These are phyloP conservation scores for Xylariaceae sp. DNA, from an alignment of 2,329 filamentous ascomycete genomes.

Conservation along the genomic window DNA sequence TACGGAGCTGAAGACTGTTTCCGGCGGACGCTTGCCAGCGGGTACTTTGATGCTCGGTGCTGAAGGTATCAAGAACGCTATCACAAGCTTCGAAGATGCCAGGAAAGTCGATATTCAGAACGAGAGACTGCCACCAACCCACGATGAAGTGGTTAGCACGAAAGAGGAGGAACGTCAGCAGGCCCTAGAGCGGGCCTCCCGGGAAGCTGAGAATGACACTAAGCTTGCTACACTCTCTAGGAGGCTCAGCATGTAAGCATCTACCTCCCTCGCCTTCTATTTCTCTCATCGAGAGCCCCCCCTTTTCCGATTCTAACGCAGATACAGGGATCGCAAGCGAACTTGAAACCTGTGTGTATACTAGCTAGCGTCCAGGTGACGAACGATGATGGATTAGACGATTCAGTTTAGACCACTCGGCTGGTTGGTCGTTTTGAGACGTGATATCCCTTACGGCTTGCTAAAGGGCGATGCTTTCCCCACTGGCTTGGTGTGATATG, in stretches of 20 bases:
- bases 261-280: not conserved
- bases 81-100: conserved; percentile 93
- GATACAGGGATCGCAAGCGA: conserved; percentile 34
- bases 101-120: conserved; percentile 96
- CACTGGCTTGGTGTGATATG: conserved; percentile 18
- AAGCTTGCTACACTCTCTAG: conserved; percentile 81
- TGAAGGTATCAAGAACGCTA: conserved; percentile 97
- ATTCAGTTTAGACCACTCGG: conserved; percentile 18
- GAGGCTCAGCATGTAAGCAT: conserved; percentile 89
- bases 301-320: conserved; percentile 7
- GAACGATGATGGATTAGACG: conserved; percentile 19
- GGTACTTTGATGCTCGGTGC: conserved; percentile 97
- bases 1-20: conserved; percentile 94
- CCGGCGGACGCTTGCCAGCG: conserved; percentile 84
- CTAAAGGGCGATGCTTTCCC: conserved; percentile 13
- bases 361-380: conserved; percentile 19
- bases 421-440: conserved; percentile 10
- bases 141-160: conserved; percentile 83
- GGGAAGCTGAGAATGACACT: conserved; percentile 82
- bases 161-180: conserved; percentile 75
- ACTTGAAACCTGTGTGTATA: conserved; percentile 21
- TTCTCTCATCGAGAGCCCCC: conserved; percentile 2
- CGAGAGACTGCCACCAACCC: conserved; percentile 84
- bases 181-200: conserved; percentile 77
- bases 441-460: conserved; percentile 15